Conservation (phyloP, 768 basidiomycete genomes). For the Tulasnella sp. region DNA sequence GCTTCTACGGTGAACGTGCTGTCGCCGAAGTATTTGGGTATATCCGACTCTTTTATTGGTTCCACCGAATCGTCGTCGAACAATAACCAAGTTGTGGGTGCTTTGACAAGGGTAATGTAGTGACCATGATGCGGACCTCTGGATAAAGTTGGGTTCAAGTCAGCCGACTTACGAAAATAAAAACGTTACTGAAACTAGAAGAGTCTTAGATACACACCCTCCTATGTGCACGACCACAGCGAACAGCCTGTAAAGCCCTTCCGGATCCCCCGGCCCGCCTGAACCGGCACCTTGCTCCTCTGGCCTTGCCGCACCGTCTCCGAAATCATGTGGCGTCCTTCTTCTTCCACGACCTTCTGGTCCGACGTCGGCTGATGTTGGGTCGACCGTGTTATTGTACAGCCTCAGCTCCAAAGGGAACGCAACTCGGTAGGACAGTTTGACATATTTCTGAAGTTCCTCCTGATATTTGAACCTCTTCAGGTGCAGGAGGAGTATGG, state of each 20-base stretch:
- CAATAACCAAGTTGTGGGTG: slow-evolving; percentile 66
- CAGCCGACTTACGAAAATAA: slow-evolving; percentile 13
- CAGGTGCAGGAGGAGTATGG: slow-evolving; percentile 87
- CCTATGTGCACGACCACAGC: slow-evolving; percentile 99
- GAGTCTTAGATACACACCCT: slow-evolving; percentile 50
- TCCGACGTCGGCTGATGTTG: neutral
- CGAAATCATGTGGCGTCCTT: neutral
- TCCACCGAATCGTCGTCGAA: slow-evolving; percentile 95
- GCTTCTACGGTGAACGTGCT: slow-evolving; percentile 20
- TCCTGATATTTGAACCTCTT: slow-evolving; percentile 99
- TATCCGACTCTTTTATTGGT: slow-evolving; percentile 77
- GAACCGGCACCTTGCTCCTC: slow-evolving; percentile 6
- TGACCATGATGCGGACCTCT: slow-evolving; percentile 97
- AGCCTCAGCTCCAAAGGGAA: slow-evolving; percentile 91
- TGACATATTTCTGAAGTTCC: slow-evolving; percentile 79
- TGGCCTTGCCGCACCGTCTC: neutral
- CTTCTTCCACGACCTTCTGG: slow-evolving; percentile 1
- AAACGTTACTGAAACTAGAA: slow-evolving; percentile 16
- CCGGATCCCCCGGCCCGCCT: slow-evolving; percentile 50
- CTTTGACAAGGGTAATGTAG: slow-evolving; percentile 91
- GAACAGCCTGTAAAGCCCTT: slow-evolving; percentile 87
- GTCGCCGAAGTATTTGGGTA: slow-evolving; percentile 91
- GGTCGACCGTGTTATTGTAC: slow-evolving; percentile 83
- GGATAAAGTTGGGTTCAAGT: slow-evolving; percentile 16
- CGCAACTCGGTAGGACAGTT: slow-evolving; percentile 91